Conservation (phyloP, 306 rosid genomes). For the Prunus mongolica region DNA sequence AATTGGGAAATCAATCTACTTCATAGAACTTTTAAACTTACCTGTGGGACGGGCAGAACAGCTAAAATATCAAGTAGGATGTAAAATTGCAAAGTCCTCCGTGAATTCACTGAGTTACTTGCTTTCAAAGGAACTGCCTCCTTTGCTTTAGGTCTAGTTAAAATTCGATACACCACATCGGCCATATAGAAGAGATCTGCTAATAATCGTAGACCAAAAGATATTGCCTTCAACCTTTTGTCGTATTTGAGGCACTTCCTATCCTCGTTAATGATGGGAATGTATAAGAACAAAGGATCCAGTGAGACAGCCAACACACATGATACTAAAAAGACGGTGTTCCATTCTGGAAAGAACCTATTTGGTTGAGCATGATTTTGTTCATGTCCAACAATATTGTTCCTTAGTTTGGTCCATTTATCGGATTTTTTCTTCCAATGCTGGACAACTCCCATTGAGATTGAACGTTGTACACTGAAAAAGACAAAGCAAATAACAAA, state of each 20-base stretch:
- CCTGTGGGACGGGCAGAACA: slow-evolving; percentile 29
- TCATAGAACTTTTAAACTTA: neutral
- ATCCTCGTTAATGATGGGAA: slow-evolving; percentile 16
- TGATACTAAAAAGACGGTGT: slow-evolving; percentile 19
- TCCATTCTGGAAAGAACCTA: neutral
- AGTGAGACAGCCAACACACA: slow-evolving; percentile 27
- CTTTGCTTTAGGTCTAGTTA: neutral
- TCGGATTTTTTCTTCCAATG: too few relatives aligned
- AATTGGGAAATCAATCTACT: too few relatives aligned
- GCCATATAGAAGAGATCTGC: slow-evolving; percentile 23
- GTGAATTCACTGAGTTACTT: too few relatives aligned
- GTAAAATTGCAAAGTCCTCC: neutral
- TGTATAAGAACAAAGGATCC: slow-evolving; percentile 34
- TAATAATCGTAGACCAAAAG: slow-evolving; percentile 17
- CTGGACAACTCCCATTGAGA: too few relatives aligned
- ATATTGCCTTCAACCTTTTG: slow-evolving; percentile 13
- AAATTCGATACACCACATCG: slow-evolving; percentile 8
- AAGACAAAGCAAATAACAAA: too few relatives aligned
- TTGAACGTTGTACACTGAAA: too few relatives aligned
- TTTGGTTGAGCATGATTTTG: neutral
- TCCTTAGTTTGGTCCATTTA: too few relatives aligned
- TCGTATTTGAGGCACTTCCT: slow-evolving; percentile 28
- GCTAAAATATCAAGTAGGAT: slow-evolving; percentile 27
- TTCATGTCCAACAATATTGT: too few relatives aligned
- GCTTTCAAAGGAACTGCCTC: neutral